phyloP scores from a whole-genome alignment of 106 monocot genomes.

The Allium fistulosum region DNA sequence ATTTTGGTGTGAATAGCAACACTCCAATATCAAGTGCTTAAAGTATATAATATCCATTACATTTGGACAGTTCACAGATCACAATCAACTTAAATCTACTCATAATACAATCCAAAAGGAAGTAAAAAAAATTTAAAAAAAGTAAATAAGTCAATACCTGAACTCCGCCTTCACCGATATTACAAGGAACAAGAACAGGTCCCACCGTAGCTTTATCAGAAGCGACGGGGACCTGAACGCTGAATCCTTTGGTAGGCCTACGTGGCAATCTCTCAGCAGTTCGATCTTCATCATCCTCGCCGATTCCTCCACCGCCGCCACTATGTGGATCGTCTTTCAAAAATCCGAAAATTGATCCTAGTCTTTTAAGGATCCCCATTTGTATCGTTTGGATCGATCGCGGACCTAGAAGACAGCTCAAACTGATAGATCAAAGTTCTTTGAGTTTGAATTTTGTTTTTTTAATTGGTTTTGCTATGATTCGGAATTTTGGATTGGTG shows the following conservation, averaged over 20 bases:
- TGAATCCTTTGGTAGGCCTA: slow-evolving; percentile 2
- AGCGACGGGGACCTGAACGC: slow-evolving; percentile 9
- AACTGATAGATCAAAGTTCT: too few relatives aligned
- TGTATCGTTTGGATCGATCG: not conserved
- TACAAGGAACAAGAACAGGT: slow-evolving; percentile 23
- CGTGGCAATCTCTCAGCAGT: not conserved
- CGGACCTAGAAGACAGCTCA: too few relatives aligned
- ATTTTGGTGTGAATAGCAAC: too few relatives aligned
- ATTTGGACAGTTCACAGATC: too few relatives aligned
- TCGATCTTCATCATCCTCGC: slow-evolving; percentile 8
- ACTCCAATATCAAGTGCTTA: too few relatives aligned
- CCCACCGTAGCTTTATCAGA: slow-evolving; percentile 1
- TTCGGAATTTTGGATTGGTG: too few relatives aligned
- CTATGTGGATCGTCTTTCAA: slow-evolving; percentile 4
- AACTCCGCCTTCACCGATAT: slow-evolving; percentile 20
- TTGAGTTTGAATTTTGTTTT: too few relatives aligned
- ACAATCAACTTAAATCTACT: too few relatives aligned
- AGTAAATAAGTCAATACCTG: slow-evolving; percentile 7
- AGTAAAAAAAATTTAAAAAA: too few relatives aligned
- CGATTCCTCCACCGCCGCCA: not conserved
- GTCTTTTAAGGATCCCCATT: slow-evolving; percentile 11
- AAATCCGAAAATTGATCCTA: slow-evolving; percentile 6
- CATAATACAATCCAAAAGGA: too few relatives aligned
- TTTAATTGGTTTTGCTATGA: too few relatives aligned
- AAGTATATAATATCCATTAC: too few relatives aligned